Evolutionary conservation across 768 basidiomycete species (phyloP), one percentile per base, ranked within the genome.

Genomic region (Lenzites betulinus): DNA sequence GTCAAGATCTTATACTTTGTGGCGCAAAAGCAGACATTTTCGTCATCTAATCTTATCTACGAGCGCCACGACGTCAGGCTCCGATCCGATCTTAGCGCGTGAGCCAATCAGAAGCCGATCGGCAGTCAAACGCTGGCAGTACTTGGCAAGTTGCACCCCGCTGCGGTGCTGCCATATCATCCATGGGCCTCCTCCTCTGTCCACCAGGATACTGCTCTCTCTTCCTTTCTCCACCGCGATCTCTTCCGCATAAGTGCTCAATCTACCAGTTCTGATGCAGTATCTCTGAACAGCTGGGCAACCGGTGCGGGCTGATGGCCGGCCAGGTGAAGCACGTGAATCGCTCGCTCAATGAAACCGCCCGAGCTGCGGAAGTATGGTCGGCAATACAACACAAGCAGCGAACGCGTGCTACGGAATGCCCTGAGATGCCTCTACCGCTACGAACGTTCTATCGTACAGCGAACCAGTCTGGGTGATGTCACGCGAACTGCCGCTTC

Each of bases 31-130:
- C 28, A 16, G 11, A 15, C 23, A 58, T 50, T 42, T 50, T 58
- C 56, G 50, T 50, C 56, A 58, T 58, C 56, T 58, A 51, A 58
- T 58, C 56, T 58, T 42, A 58, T 58, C 56, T 56, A 42, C 20
- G 1, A 5, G 25, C 12, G 0, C 12, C 47, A 5, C 47, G 15
- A 26, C 1, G 47, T 15, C 26, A 30, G 16, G 51, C 11, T 39
- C 35, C 36, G 51, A 51, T 51, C 13, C 20, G 56, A 58, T 58
- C 56, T 41, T 48, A 50, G 9, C 33, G 35, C 12, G 22, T 4
- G 26, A 26, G 42, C 26, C 43, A 35, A 55, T 47, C 54, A 41
- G 33, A 16, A 22, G 33, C 23, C 48, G 12, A 6, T 5, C 16
- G 22, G 20, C 22, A 8, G 9, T 20, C 9, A n/a, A 8, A 16